Conservation (phyloP, 2,329 filamentous ascomycete species). For the Paracoccidioides brasiliensis region DNA sequence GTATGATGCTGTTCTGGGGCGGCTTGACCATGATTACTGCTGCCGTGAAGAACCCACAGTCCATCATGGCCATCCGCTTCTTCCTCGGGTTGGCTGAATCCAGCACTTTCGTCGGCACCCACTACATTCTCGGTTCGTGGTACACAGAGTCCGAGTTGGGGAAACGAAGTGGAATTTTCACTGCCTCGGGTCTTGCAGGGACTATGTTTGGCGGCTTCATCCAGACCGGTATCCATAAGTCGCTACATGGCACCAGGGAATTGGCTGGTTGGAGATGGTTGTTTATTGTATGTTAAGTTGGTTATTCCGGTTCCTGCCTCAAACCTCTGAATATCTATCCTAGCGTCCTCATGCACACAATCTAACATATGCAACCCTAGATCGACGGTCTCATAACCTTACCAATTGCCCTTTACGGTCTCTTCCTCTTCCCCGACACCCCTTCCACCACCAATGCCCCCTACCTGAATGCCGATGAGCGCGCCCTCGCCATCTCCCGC, state of each 20-base stretch:
- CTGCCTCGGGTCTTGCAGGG: constrained; percentile 21
- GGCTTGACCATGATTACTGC: constrained; percentile 22
- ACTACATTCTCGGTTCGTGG: constrained; percentile 31
- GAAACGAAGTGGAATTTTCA: constrained; percentile 26
- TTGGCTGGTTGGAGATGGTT: constrained; percentile 26
- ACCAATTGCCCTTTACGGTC: constrained; percentile 32
- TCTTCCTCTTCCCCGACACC: constrained; percentile 29
- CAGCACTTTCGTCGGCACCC: constrained; percentile 23
- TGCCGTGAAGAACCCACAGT: constrained; percentile 15
- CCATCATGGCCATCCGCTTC: constrained; percentile 27
- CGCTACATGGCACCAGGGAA: constrained; percentile 17
- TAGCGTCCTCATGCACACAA: neutral
- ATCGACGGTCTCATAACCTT: constrained; percentile 31
- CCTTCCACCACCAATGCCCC: constrained; percentile 24
- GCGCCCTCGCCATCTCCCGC: constrained; percentile 19
- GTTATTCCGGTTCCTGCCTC: neutral
- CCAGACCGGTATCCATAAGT: constrained; percentile 23
- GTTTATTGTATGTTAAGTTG: constrained; percentile 19
- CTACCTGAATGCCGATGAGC: constrained; percentile 22
- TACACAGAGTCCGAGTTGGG: constrained; percentile 31
- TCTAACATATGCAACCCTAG: constrained; percentile 9
- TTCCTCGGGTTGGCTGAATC: constrained; percentile 23
- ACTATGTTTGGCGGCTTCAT: constrained; percentile 27
- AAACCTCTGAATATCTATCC: neutral
- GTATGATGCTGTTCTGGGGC: constrained; percentile 21